A percentile compares a stretch with the other conserved stretches of the same genome.
phyloP scores from a whole-genome alignment of 305 asterid species.

The Euphrasia arctica region DNA sequence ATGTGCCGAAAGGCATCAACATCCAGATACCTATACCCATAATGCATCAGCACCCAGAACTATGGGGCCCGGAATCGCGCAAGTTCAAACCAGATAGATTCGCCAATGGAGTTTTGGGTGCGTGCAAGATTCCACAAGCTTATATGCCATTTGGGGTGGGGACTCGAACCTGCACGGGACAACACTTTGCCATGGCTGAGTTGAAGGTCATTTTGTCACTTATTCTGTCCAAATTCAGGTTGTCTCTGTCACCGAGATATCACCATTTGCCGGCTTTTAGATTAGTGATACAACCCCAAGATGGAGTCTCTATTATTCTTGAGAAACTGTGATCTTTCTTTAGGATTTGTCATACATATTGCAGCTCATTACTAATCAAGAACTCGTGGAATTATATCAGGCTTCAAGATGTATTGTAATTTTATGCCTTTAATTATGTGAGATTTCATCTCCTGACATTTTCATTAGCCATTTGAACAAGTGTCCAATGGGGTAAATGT shows the following conservation, averaged over 20 bases:
- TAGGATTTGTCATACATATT: no score
- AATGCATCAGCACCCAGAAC: conserved; percentile 45
- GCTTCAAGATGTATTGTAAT: no score
- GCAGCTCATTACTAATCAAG: no score
- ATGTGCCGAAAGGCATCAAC: conserved; percentile 52
- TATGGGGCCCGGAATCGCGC: conserved; percentile 53
- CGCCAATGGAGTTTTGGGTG: conserved; percentile 47
- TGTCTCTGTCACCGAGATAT: conserved; percentile 53
- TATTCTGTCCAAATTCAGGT: conserved; percentile 45
- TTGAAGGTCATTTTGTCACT: conserved; percentile 56
- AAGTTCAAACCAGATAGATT: conserved; percentile 70
- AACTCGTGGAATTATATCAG: no score
- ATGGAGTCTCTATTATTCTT: conserved; percentile 49
- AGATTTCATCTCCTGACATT: background rate
- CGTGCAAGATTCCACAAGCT: conserved; percentile 65
- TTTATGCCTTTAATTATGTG: no score
- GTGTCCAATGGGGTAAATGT: no score
- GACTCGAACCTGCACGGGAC: conserved; percentile 55
- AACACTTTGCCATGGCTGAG: conserved; percentile 69
- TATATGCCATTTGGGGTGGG: conserved; percentile 78
- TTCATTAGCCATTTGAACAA: background rate
- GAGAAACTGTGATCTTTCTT: conserved; percentile 32
- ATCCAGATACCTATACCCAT: conserved; percentile 49
- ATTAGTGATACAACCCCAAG: conserved; percentile 48
- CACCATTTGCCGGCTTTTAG: conserved; percentile 52